Base-by-base conservation (phyloP, 352 stramenopile species). In the Pythium apleroticum region DNA sequence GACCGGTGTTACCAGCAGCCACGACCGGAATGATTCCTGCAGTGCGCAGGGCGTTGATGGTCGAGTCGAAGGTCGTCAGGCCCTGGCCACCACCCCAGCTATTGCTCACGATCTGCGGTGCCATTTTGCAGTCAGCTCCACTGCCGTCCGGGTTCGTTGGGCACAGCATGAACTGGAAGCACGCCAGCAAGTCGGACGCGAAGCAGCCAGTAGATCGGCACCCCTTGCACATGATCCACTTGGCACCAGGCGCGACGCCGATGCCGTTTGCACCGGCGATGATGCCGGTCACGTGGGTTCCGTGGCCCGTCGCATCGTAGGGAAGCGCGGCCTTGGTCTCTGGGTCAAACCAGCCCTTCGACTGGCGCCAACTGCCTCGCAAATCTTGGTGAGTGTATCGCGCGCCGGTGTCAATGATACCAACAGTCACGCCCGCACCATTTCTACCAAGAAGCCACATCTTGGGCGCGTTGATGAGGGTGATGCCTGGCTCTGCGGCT, bases 141-240 rank as follows among this genome's bases (percentile, higher is more conserved):
- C 30, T 46, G 4, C 80, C 80, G 39, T 77, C 71, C 4, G 75
- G 50, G 11, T 65, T 76, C 11, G 83, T 86, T 0, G 83, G 83
- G 33, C 83, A 91, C 56, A 80, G 46, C 80, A 91, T 88, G 57
- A 88, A 90, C 65, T 90, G 76, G 52, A 84, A 78, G 50, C 81
- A 90, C 9, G 68, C 70, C 15, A 87, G 48, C 22, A 90, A 33
- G 54, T 85, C 76, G 11, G 78, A 74, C 33, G 68, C 66, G 24
- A 71, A 73, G 69, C 78, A 87, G 7, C 71, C 75, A 5, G 72
- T 63, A 9, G 68, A 57, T 20, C 74, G 65, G 58, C 77, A 88
- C 0, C 75, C 81, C 43, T 84, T 84, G 65, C 78, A 90, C 19
- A 69, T 68, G 17, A 90, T 86, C 81, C 81, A 90, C 31, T 64